A percentile compares a stretch with the other conserved stretches of the same genome.
These are phyloP conservation scores for Polyplosphaeria fusca DNA, from an alignment of 495 filamentous ascomycete species.

Conservation along the genomic window DNA sequence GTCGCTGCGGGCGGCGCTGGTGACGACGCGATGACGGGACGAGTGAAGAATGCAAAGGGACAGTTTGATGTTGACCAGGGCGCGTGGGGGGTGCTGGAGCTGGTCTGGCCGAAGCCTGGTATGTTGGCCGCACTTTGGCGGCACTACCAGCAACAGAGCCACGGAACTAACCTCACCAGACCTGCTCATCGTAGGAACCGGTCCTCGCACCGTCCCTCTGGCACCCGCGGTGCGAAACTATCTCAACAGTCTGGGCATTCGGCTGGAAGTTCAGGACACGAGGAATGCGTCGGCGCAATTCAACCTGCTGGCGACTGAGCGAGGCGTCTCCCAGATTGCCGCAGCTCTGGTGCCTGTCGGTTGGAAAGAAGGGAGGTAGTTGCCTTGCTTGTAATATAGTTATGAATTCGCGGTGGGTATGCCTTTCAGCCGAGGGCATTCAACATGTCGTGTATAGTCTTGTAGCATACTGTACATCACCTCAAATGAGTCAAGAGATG, in stretches of 20 bases:
- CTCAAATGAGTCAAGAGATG: too few species aligned
- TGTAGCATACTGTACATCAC: too few species aligned
- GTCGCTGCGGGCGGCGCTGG: conserved; percentile 36
- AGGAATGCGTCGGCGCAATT: conserved; percentile 89
- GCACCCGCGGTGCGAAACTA: conserved; percentile 67
- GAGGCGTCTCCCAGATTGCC: conserved; percentile 68
- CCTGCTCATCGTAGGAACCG: conserved; percentile 82
- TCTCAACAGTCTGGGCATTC: conserved; percentile 75
- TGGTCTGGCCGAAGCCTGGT: conserved; percentile 93
- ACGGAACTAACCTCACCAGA: conserved; percentile 50
- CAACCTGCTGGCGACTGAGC: conserved; percentile 59
- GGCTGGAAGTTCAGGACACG: conserved; percentile 88
- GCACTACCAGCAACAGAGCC: neutral
- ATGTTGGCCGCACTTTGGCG: conserved; percentile 34
- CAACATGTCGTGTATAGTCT: too few species aligned
- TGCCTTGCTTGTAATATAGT: too few species aligned
- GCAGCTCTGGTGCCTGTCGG: conserved; percentile 86
- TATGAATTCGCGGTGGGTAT: too few species aligned
- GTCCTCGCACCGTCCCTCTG: conserved; percentile 68
- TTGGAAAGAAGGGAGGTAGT: conserved; percentile 56
- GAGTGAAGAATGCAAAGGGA: conserved; percentile 68
- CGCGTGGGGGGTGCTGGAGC: conserved; percentile 70
- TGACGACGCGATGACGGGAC: conserved; percentile 29
- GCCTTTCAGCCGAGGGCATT: too few species aligned
- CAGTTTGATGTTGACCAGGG: conserved; percentile 72